Evolutionary conservation across 176 grass and related monocot species (phyloP), one percentile per base, ranked within the genome.

Genomic region (Coix lacrymajobi): DNA sequence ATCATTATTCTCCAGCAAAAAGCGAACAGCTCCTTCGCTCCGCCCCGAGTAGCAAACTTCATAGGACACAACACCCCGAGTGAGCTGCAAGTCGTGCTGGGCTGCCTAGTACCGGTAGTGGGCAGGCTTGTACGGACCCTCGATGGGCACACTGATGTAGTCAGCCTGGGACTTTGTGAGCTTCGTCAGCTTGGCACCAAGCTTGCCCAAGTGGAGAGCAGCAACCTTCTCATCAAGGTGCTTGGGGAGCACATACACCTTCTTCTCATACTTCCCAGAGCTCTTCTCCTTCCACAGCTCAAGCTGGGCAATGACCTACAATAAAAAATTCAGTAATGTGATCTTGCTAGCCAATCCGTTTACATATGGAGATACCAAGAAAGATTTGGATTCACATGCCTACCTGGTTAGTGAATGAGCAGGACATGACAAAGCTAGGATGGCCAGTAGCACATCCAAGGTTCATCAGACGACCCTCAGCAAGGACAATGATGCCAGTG

Each of bases 391-490:
- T 36, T 33, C 2, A 7, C 15, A 63, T 73, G 26, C 81, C 36
- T 87, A 94, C 96, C 93, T 99, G 96, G 89, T 99, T 99, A 17
- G 96, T 99, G 80, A 99, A 99, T 3, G 91, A 99, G 83, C 96
- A 99, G 34, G 96, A 99, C 96, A 99, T 99, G 89, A 99, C 96
- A 54, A 99, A 99, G 73, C 96, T 96, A 51, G 96, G 96, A 70
- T 99, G 96, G 52, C 96, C 96, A 56, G 96, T 99, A 52, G 96
- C 96, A 22, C 96, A 96, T 0, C 93, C 96, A 36, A 99, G 89
- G 83, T 99, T 99, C 96, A 99, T 99, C 26, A 99, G 89, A 20
- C 93, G 91, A 25, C 96, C 96, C 96, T 99, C 96, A 11, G 96
- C 93, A 29, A 99, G 90, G 49, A 99, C 93, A 8, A 99, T 94